Base-by-base conservation (phyloP, 345 rosid species). In the Syzygium aromaticum region DNA sequence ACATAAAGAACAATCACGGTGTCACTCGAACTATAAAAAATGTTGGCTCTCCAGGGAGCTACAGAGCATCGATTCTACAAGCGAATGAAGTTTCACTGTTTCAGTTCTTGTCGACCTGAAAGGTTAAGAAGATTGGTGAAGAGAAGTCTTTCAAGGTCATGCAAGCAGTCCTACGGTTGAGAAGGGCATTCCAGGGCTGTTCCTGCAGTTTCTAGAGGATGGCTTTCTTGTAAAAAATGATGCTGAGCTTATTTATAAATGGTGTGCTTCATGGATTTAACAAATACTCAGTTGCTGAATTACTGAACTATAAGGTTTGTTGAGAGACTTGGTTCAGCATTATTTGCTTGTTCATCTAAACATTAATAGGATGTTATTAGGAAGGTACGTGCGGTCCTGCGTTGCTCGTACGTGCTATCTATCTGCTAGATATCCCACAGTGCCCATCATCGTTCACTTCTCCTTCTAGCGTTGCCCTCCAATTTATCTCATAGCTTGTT, bases 31-130 rank as follows among this genome's bases (percentile, higher is more conserved):
- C 89, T 1, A 86, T 93, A 27, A 96, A 91, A 90, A 96, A 94
- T 84, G 96, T 95, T 27, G 99, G 99, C 17, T n/a, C 91, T 82
- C 95, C 99, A 2, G 91, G 93, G 4, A 93, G 86, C 27, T 96
- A 96, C 85, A 86, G 49, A 27, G 95, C 91, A 51, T 83, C 17
- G 0, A 89, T 96, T 27, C 77, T 27, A 30, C 90, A 88, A 38
- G 97, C 95, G 3, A 54, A 54, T 1, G 99, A 98, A 23, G 61
- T 96, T 85, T 94, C 38, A n/a, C 52, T 8, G 94, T 98, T 6
- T 88, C 91, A 85, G 25, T 67, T 67, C 98, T 99, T 4, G 91
- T 43, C 43, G 85, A 49, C 77, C 87, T 96, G 89, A 91, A 91
- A 80, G 57, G 95, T 95, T 86, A 88, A 88, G 11, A 90, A 92